Evolutionary conservation across 352 stramenopile genomes (phyloP).

Genomic region (Thraustochytrium striatum): DNA sequence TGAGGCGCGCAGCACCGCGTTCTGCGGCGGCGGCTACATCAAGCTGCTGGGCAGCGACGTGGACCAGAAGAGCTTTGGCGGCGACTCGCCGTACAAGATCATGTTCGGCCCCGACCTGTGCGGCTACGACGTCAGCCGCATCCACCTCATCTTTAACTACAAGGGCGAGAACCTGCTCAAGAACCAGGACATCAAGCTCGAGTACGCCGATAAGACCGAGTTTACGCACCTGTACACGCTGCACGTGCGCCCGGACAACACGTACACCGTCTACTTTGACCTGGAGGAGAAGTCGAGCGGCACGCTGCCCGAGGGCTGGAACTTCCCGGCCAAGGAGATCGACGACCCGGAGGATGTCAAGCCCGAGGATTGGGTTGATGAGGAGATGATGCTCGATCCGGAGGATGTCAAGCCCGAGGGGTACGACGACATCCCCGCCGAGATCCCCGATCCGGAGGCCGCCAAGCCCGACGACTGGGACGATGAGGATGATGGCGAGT

Average conservation of each 20-base stretch:
- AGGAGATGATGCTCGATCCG: constrained; percentile 85
- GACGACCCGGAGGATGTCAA: constrained; percentile 93
- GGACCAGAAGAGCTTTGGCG: constrained; percentile 85
- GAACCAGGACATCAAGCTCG: constrained; percentile 78
- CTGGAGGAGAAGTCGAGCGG: constrained; percentile 85
- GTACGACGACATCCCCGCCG: constrained; percentile 89
- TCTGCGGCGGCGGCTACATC: constrained; percentile 99
- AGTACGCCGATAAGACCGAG: constrained; percentile 78
- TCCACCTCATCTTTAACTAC: constrained; percentile 97
- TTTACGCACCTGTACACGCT: constrained; percentile 97
- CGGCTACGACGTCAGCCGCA: constrained; percentile 79
- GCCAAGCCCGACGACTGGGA: constrained; percentile 97
- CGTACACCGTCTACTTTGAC: constrained; percentile 87
- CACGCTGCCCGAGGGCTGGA: constrained; percentile 86
- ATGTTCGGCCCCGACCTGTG: constrained; percentile 99
- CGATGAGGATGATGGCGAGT: constrained; percentile 97
- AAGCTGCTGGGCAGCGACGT: constrained; percentile 91
- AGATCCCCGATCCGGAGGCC: constrained; percentile 94
- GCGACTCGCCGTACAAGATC: constrained; percentile 87
- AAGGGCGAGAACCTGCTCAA: constrained; percentile 85
- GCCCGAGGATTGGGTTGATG: constrained; percentile 96
- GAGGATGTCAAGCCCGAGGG: constrained; percentile 90
- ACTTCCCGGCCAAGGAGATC: constrained; percentile 92
- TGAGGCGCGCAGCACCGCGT: constrained; percentile 86
- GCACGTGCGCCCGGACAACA: constrained; percentile 92